A percentile compares a stretch with the other conserved stretches of the same genome.
phyloP scores from a whole-genome alignment of 495 filamentous ascomycete genomes.

The Penicillium ucsense region DNA sequence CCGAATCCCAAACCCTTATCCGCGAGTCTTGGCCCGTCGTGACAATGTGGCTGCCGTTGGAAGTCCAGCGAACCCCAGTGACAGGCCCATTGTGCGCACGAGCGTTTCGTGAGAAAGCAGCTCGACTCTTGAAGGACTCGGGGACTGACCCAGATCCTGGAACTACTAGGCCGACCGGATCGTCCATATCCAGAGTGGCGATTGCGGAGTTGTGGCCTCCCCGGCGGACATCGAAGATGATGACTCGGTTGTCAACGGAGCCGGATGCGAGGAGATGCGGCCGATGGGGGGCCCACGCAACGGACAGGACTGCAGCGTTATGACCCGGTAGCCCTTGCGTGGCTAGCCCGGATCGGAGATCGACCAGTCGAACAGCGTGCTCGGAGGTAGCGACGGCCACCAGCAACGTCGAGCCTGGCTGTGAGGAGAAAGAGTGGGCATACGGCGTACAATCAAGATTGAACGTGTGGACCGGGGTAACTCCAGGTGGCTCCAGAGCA shows the following conservation, averaged over 20 bases:
- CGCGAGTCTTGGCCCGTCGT: conserved; percentile 72
- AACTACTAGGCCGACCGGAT: conserved; percentile 50
- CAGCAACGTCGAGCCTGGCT: conserved; percentile 57
- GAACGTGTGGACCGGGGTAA: conserved; percentile 52
- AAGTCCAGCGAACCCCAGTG: conserved; percentile 76
- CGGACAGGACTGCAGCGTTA: conserved; percentile 56
- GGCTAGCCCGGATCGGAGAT: conserved; percentile 65
- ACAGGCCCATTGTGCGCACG: conserved; percentile 68
- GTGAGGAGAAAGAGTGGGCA: conserved; percentile 64
- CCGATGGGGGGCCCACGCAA: conserved; percentile 69
- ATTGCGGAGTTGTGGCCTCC: conserved; percentile 52
- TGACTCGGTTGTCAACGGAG: conserved; percentile 64
- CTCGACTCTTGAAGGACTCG: conserved; percentile 23
- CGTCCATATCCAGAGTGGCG: conserved; percentile 69
- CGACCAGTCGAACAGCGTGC: conserved; percentile 68
- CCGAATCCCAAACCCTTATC: conserved; percentile 76
- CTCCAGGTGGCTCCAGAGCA: conserved; percentile 44
- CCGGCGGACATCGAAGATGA: conserved; percentile 77
- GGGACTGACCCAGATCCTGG: conserved; percentile 14
- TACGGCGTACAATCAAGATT: conserved; percentile 62
- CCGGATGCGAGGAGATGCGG: conserved; percentile 74
- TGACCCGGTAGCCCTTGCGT: conserved; percentile 74
- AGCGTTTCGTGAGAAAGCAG: conserved; percentile 38
- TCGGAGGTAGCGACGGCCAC: conserved; percentile 80
- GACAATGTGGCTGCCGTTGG: conserved; percentile 62